Evolutionary conservation across 352 stramenopile species (phyloP).

Genomic region (Pythium biforme): DNA sequence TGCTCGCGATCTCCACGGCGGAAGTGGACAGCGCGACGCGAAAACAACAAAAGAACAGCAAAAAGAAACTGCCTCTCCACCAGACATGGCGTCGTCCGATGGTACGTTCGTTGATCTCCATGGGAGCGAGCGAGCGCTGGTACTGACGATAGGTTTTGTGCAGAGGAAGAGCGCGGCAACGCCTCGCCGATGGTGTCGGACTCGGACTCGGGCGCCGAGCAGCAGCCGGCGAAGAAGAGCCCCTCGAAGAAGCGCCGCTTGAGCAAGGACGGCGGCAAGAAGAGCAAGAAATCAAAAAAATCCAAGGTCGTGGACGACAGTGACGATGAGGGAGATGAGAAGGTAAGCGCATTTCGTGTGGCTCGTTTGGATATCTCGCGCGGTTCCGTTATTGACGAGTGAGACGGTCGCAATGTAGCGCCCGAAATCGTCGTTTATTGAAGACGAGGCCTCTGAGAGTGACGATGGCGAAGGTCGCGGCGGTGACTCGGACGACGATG

Average conservation of each 20-base stretch:
- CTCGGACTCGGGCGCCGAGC: conserved; percentile 73
- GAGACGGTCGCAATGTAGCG: no score
- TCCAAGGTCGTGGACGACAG: conserved; percentile 48
- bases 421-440: conserved; percentile 81
- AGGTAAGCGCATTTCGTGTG: conserved; percentile 30
- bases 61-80: neutral
- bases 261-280: conserved; percentile 48
- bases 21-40: neutral
- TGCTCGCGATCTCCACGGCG: neutral
- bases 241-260: conserved; percentile 71
- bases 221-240: conserved; percentile 33
- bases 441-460: conserved; percentile 88
- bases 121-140: neutral
- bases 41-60: conserved; percentile 2
- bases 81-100: conserved; percentile 29
- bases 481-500: conserved; percentile 60
- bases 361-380: neutral
- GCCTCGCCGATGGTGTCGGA: conserved; percentile 83
- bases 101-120: conserved; percentile 17
- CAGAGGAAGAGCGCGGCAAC: conserved; percentile 64
- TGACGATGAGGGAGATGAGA: conserved; percentile 59
- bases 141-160: conserved; percentile 5
- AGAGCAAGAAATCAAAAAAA: conserved; percentile 66
- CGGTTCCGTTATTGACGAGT: no score
- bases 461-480: conserved; percentile 57